These are phyloP conservation scores for Lasiosphaeria hispida DNA, from an alignment of 495 filamentous ascomycete species.

Conservation along the genomic window DNA sequence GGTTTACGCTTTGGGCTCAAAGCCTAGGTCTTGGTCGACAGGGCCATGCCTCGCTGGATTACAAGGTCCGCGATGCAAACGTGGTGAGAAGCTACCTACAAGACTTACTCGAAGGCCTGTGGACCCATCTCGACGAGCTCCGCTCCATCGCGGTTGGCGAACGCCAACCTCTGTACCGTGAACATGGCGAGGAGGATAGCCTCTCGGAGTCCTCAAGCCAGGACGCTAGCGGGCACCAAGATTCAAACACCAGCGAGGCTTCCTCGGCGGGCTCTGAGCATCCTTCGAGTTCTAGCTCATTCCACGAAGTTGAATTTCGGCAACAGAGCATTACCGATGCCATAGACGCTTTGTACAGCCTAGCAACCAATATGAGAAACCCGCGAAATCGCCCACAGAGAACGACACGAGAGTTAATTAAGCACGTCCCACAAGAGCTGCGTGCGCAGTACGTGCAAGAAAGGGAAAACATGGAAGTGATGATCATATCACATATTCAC, in stretches of 20 bases:
- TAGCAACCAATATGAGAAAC: conserved; percentile 4
- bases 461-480: neutral
- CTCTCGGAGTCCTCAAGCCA: no score
- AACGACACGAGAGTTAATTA: neutral
- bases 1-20: conserved; percentile 19
- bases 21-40: conserved; percentile 15
- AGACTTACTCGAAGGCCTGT: neutral
- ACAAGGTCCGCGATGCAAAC: conserved; percentile 17
- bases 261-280: neutral
- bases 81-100: conserved; percentile 4
- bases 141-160: no score
- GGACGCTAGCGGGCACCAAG: no score
- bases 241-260: no score
- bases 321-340: neutral
- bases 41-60: conserved; percentile 23
- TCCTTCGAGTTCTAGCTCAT: neutral
- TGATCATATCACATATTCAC: neutral
- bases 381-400: conserved; percentile 1
- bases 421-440: neutral
- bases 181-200: no score
- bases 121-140: no score
- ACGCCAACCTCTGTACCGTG: no score
- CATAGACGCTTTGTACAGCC: conserved; percentile 2
- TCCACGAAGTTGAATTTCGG: conserved; percentile 11
- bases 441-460: conserved; percentile 9